Evolutionary conservation across 495 filamentous ascomycete genomes (phyloP), one percentile per base, ranked within the genome.

Genomic region (Talaromyces stipitatus): DNA sequence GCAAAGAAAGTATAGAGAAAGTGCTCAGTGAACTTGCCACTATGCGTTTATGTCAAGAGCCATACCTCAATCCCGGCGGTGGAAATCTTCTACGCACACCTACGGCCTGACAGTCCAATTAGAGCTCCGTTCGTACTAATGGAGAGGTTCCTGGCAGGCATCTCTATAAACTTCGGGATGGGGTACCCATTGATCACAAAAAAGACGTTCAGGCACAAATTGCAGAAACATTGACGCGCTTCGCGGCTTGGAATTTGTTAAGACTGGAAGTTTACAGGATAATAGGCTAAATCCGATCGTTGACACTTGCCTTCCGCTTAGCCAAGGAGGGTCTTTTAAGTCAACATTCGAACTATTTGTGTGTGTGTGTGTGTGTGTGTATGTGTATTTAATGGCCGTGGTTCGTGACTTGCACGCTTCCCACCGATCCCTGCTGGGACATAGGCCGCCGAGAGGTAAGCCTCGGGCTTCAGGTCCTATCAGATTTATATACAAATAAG

Each of bases 1-100:
- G 54, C 12, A 41, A 56, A 56, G 54, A 56, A 45, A 56, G 54
- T 56, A 26, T 56, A 26, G 5, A 12, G 12, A 56, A 56, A 56
- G 54, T 30, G 27, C 32, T 23, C 27, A 56, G 54, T 27, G 54
- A 56, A 56, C 54, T 56, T 20, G 32, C 33, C 3, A 56, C 54
- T 7, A 56, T 56, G 54, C 54, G 30, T n/a, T 32, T 23, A 36
- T 45, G 33, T 46, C 24, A 23, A 26, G 38, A n/a, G 38, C 38
- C 28, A 43, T 20, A 56, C 54, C 11, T 56, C 30, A 12, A 38
- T 56, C 38, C 54, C 54, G 27, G 33, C 38, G 11, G 54, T 30
- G 23, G 45, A 56, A 56, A 56, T 56, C 22, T 56, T 56, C 30
- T 26, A 56, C 45, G 32, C 14, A 23, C 22, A 56, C 26, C 26